Base-by-base conservation (phyloP, 2,329 filamentous ascomycete genomes). In the Botrytis fabae region DNA sequence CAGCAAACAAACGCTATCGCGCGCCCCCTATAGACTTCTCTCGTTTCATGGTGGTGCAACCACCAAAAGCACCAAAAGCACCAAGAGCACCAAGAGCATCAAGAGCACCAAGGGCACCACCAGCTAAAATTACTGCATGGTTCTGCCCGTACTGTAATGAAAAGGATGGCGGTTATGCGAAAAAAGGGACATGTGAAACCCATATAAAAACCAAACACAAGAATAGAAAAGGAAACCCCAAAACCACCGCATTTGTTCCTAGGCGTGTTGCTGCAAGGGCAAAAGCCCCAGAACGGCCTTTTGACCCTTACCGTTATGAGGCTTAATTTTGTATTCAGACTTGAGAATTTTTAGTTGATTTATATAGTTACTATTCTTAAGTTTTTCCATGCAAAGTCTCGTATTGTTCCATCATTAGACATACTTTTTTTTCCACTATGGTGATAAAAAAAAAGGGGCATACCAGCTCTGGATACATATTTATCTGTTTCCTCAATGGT, bases 401-500 rank as follows among this genome's bases (percentile, higher is more conserved):
- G 25, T 54, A 54, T 2, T 14, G 16, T 16, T 54, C 12, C 12
- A 54, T 54, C 1, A 7, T 7, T 16, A 54, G 28, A 28, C 28
- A 28, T 28, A 28, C 28, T 28, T 12, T 22, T 54, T 3, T 16
- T 54, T 16, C 1, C 48, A 2, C 12, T 0, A n/a, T 54, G 10
- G 4, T n/a, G 12, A n/a, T 54, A 1, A n/a, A 51, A 51, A 51
- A 7, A 51, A 51, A 1, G 12, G 0, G 2, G 4, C 1, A 25
- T 12, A 8, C 4, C 22, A 12, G 10, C 22, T 25, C 9, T 51
- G 9, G 22, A 5, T 25, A 25, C 10, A 0, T 1, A 48, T 4
- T 25, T 4, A 25, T 10, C 25, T 48, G 10, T 48, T 48, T 5
- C 10, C 7, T 9, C 22, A 25, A 48, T 25, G 22, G 4, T 48